A percentile compares a stretch with the other conserved stretches of the same genome.
Conservation (phyloP, 257 asterid species). For the Fraxinus quadrangulata region DNA sequence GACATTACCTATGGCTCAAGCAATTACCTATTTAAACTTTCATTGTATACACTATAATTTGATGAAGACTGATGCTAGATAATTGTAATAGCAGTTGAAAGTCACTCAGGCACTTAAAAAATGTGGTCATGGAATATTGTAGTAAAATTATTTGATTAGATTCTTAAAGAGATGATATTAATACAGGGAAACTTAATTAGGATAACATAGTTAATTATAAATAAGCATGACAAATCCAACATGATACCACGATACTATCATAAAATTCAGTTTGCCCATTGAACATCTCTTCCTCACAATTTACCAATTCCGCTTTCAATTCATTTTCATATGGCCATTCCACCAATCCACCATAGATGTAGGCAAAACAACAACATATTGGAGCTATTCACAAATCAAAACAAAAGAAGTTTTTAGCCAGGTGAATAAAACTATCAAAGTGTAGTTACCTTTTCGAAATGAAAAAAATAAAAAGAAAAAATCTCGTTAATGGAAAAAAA, state of each 20-base stretch:
- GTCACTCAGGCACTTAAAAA: neutral
- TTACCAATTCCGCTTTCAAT: neutral
- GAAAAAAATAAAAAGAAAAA: neutral
- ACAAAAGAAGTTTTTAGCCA: neutral
- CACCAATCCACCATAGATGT: neutral
- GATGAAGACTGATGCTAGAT: neutral
- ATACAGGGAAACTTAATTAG: neutral
- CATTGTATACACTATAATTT: neutral
- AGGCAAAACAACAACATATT: neutral
- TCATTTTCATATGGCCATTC: neutral
- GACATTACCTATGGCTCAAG: neutral
- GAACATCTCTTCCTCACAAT: neutral
- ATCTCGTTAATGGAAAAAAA: neutral
- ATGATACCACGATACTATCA: neutral
- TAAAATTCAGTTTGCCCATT: neutral
- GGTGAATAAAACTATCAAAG: neutral
- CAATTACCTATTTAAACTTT: neutral
- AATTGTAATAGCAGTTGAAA: neutral
- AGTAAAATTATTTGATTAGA: neutral
- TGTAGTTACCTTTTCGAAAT: neutral
- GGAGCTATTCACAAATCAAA: neutral
- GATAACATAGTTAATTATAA: neutral
- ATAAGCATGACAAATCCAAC: neutral
- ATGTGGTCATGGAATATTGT: neutral
- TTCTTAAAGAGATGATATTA: neutral